Base-by-base conservation (phyloP, 2,329 filamentous ascomycete genomes). In the Hypoxylon rubiginosum region DNA sequence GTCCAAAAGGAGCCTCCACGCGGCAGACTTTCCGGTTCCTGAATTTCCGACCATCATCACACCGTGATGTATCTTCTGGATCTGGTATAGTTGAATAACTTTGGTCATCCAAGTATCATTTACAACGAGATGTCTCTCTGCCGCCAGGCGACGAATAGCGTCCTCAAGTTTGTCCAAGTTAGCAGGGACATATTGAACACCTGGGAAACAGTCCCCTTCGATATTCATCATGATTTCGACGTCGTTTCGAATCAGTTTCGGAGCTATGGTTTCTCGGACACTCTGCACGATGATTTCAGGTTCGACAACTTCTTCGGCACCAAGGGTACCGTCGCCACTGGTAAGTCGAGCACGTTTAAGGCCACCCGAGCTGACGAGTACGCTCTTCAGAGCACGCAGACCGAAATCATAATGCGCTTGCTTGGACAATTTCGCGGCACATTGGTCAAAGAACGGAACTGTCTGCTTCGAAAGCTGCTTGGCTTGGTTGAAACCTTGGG, bases 11-110 rank as follows among this genome's bases (percentile, higher is more conserved):
- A 97, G 89, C 75, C 92, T 94, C 96, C 97, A 99, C 4, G 96
- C 92, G 1, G 92, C 90, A 43, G 96, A 97, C 82, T 99, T 99
- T 77, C 97, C 97, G 49, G 95, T 92, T n/a, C 97, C 96, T 30
- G 97, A 97, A 76, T 93, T 94, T 68, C 96, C 96, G 9, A 99
- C 96, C 96, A 99, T 98, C 97, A 99, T 99, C 28, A 99, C 96
- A 91, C 96, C 96, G 73, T 99, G 96, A 76, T 99, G 96, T 63
- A 99, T 94, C 71, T 91, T 92, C 79, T 98, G 96, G 68, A 99
- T 99, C 79, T 99, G 96, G 78, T 97, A 98, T 2, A 99, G 87
- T 79, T 99, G 96, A 8, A 99, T 85, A 34, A 97, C 90, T 82
- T 99, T 99, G 62, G 93, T 96, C 88, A 98, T 94, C 97, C 97